phyloP scores from a whole-genome alignment of 192 early-diverging fungal genomes.

The Gonapodya prolifera region DNA sequence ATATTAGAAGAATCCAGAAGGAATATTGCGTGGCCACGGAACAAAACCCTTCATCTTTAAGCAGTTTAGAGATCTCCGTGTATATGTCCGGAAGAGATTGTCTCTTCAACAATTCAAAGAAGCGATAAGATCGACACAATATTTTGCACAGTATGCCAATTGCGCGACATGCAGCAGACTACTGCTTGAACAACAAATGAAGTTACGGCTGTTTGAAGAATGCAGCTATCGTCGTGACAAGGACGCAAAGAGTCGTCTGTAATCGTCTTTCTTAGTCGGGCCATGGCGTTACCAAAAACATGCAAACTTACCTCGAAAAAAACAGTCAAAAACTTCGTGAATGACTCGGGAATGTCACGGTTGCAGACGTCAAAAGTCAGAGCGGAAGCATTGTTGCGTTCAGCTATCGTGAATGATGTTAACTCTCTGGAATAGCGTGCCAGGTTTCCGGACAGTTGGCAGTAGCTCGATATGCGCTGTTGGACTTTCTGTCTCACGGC shows the following conservation, averaged over 20 bases:
- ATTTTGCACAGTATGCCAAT: constrained; percentile 8
- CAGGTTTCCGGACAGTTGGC: constrained; percentile 15
- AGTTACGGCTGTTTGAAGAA: constrained; percentile 24
- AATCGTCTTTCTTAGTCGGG: background rate
- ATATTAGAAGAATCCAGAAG: no score
- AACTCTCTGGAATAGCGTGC: constrained; percentile 9
- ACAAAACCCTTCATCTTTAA: no score
- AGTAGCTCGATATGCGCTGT: constrained; percentile 27
- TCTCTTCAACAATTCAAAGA: no score
- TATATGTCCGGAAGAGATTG: no score
- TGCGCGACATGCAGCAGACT: constrained; percentile 13
- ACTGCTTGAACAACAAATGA: constrained; percentile 22
- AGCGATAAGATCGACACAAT: no score
- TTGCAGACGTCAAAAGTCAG: constrained; percentile 13
- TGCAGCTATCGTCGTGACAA: constrained; percentile 10
- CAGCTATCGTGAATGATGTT: constrained; percentile 18
- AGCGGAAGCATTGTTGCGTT: constrained; percentile 19
- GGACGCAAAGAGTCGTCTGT: constrained; percentile 28
- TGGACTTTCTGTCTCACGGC: constrained; percentile 29
- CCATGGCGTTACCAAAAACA: background rate
- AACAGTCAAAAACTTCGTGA: constrained; percentile 11
- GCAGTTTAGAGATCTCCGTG: no score
- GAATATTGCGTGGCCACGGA: no score
- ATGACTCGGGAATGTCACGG: background rate
- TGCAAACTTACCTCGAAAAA: constrained; percentile 19